phyloP scores from a whole-genome alignment of 192 early-diverging fungal genomes.

The Coemansia javaensis region DNA sequence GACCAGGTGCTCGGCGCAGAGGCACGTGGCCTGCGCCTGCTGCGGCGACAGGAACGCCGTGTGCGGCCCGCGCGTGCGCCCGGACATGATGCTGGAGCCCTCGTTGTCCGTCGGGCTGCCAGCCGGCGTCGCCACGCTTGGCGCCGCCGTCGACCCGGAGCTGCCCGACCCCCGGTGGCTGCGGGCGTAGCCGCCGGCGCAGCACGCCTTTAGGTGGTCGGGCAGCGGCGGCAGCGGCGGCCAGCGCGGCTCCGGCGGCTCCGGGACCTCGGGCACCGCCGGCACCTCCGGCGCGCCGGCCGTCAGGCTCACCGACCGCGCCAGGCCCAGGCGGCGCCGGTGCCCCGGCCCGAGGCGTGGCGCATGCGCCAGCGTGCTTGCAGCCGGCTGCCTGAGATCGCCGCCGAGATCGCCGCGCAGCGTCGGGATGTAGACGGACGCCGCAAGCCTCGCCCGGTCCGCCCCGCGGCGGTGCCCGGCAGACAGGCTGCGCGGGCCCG shows the following conservation, averaged over 20 bases:
- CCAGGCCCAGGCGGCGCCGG: background rate
- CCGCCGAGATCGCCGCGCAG: background rate
- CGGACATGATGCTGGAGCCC: background rate
- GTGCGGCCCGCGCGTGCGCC: conserved; percentile 1
- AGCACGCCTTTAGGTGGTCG: background rate
- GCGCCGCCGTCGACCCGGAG: conserved; percentile 17
- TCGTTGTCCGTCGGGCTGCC: background rate
- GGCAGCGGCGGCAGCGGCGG: background rate
- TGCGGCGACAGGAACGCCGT: conserved; percentile 25
- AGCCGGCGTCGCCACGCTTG: background rate
- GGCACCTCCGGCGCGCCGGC: no score
- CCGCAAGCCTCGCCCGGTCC: background rate
- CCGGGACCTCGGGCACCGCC: no score
- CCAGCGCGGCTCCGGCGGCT: no score
- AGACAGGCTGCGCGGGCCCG: background rate
- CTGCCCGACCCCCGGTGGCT: conserved; percentile 3
- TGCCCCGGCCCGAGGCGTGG: background rate
- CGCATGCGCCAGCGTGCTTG: background rate
- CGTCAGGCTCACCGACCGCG: background rate
- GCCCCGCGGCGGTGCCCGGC: background rate
- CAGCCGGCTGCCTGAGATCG: background rate
- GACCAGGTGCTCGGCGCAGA: conserved; percentile 5
- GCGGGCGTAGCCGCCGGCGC: background rate
- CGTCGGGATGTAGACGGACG: conserved; percentile 7
- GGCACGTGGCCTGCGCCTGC: conserved; percentile 9